Evolutionary conservation across 2,329 filamentous ascomycete genomes (phyloP).

Genomic region (Boeremia lycopersici): DNA sequence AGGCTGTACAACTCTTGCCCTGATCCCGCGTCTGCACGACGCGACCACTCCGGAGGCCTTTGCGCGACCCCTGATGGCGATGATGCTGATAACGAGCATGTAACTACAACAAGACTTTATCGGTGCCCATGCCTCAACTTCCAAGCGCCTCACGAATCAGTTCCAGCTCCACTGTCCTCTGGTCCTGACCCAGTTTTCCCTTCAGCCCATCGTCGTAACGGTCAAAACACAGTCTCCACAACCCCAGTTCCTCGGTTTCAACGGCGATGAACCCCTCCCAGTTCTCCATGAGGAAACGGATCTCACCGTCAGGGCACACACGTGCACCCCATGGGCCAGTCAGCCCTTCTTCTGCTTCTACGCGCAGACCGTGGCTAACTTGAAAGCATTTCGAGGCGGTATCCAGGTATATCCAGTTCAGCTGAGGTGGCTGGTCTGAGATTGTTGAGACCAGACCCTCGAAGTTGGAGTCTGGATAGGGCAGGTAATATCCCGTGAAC

Average conservation of each 20-base stretch:
- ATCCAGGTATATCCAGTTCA: conserved; percentile 72
- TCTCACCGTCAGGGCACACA: conserved; percentile 72
- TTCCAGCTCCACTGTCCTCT: conserved; percentile 26
- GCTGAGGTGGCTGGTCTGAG: conserved; percentile 60
- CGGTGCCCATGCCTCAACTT: not conserved
- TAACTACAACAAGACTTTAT: not conserved
- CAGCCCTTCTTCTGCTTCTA: conserved; percentile 62
- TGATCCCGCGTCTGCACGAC: conserved; percentile 1
- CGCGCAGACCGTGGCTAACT: conserved; percentile 59
- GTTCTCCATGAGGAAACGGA: conserved; percentile 58
- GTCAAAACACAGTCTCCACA: conserved; percentile 60
- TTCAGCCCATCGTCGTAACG: conserved; percentile 51
- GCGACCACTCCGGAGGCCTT: not conserved
- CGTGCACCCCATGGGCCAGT: conserved; percentile 58
- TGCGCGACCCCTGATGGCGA: not conserved
- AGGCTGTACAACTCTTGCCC: not conserved
- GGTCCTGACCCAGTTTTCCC: conserved; percentile 35
- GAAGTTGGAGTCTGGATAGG: conserved; percentile 53
- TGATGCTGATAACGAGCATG: not conserved
- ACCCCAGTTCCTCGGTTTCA: conserved; percentile 52
- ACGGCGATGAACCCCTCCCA: conserved; percentile 63
- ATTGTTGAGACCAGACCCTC: conserved; percentile 56
- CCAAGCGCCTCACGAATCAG: conserved; percentile 21
- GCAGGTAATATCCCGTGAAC: conserved; percentile 56
- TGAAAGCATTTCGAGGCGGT: conserved; percentile 54